A percentile compares a stretch with the other conserved stretches of the same genome.
Conservation (phyloP, 495 filamentous ascomycete genomes). For the Xylaria acuta region DNA sequence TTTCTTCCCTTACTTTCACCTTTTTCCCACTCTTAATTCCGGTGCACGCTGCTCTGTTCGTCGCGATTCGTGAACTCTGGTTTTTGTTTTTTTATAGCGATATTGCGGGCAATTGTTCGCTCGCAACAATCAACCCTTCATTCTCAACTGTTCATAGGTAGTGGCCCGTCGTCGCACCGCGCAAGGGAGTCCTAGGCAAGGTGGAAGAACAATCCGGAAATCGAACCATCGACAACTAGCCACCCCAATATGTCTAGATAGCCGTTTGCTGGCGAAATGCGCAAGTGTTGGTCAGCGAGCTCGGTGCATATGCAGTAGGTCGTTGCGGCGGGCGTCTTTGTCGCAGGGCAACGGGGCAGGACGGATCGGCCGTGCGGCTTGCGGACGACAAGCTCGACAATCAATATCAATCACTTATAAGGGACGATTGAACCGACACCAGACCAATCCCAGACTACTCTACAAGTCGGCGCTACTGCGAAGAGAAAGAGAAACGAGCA, state of each 20-base stretch:
- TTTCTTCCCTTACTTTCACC: not conserved
- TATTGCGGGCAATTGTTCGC: not conserved
- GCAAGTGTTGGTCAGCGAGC: not conserved
- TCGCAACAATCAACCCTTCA: not conserved
- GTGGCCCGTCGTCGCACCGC: constrained; percentile 11
- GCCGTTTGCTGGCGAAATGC: constrained; percentile 1
- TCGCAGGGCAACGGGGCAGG: not conserved
- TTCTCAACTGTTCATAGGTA: not conserved
- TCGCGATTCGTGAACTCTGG: not conserved
- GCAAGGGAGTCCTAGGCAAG: constrained; percentile 5
- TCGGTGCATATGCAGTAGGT: not conserved
- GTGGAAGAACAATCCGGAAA: not conserved
- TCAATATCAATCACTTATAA: not conserved
- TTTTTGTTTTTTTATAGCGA: not conserved
- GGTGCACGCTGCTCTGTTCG: not conserved
- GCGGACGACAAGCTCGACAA: not conserved
- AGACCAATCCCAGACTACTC: constrained; percentile 7
- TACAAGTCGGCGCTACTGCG: constrained; percentile 7
- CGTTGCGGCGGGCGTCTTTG: constrained; percentile 4
- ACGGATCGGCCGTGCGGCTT: not conserved
- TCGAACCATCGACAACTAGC: constrained; percentile 10
- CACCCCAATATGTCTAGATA: not conserved
- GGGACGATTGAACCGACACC: not conserved
- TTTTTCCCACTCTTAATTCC: not conserved
- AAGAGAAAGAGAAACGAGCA: not conserved